phyloP scores from a whole-genome alignment of 352 stramenopile genomes.

The Globisporangium radiosum region DNA sequence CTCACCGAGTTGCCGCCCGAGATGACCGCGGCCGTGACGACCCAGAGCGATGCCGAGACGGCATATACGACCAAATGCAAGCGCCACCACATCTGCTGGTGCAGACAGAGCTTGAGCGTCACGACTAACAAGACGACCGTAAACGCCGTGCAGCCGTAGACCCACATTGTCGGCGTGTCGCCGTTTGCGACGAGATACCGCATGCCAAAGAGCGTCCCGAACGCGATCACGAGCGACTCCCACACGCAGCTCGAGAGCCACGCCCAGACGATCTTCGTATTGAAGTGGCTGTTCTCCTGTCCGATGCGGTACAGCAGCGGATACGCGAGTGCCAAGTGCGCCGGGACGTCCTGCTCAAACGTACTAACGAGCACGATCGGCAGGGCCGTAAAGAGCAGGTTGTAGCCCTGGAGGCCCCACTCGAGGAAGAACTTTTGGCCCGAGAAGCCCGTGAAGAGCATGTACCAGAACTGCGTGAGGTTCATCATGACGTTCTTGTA shows the following conservation, averaged over 20 bases:
- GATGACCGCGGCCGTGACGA: slow-evolving; percentile 65
- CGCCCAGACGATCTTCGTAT: slow-evolving; percentile 75
- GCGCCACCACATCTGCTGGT: slow-evolving; percentile 82
- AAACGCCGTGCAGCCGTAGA: slow-evolving; percentile 92
- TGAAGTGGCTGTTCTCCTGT: slow-evolving; percentile 80
- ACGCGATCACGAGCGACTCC: slow-evolving; percentile 82
- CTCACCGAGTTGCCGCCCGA: slow-evolving; percentile 65
- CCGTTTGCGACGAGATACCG: slow-evolving; percentile 72
- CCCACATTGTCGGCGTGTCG: slow-evolving; percentile 89
- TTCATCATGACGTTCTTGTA: slow-evolving; percentile 97
- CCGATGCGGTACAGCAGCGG: slow-evolving; percentile 80
- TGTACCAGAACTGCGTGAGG: slow-evolving; percentile 93
- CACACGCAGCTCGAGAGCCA: slow-evolving; percentile 82
- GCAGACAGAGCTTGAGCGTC: slow-evolving; percentile 90
- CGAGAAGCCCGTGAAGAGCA: slow-evolving; percentile 87
- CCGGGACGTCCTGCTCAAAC: slow-evolving; percentile 80
- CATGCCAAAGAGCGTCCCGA: slow-evolving; percentile 79
- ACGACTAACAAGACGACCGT: slow-evolving; percentile 93
- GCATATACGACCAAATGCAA: slow-evolving; percentile 69
- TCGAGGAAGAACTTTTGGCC: slow-evolving; percentile 86
- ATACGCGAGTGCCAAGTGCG: slow-evolving; percentile 59
- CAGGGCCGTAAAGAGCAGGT: slow-evolving; percentile 82
- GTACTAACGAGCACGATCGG: slow-evolving; percentile 81
- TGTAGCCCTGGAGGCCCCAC: slow-evolving; percentile 85
- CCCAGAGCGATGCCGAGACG: slow-evolving; percentile 62